Base-by-base conservation (phyloP, 371 early-diverging fungal species). In the Saksenaea vasiformis region DNA sequence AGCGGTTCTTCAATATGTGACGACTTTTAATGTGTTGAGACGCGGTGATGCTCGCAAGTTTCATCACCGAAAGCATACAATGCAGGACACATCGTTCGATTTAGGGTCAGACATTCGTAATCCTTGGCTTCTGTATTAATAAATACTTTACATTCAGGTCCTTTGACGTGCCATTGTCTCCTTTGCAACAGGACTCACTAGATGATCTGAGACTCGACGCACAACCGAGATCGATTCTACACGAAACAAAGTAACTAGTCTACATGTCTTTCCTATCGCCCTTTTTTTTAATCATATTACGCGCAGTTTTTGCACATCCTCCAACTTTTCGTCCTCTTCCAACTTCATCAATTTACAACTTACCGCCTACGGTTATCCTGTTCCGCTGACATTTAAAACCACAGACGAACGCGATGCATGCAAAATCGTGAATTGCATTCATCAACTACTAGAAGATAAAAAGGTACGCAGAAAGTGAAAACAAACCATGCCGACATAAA, bases 271-370 rank as follows among this genome's bases (percentile, higher is more conserved):
- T 31, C 17, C 43, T 44, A n/a, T 24, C 14, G 13, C 38, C 5
- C 1, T 31, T 15, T 36, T 53, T 31, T 24, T n/a, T 37, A 43
- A 19, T 22, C 8, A 10, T n/a, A 22, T 22, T n/a, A 10, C 10
- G 22, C 51, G 7, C 22, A 65, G 66, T 11, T 60, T 66, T 26
- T 66, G 66, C 35, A 47, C 56, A 36, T 43, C 66, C 14, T 56
- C 66, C 60, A 70, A 63, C 26, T 38, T 70, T 19, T 31, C 62
- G 22, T 58, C 70, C n/a, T 57, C 64, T 31, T 47, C 72, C 10
- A 78, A 81, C 55, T 75, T 78, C 36, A 55, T 81, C 27, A 81
- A 81, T 51, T 37, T 75, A 8, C 59, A 72, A 14, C 61, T 81
- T 7, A 78, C 82, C 15, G 71, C 72, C 10, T 65, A 78, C 34